These are phyloP conservation scores for Scenedesmus sp. DNA, from an alignment of 163 green algal species.

Conservation along the genomic window DNA sequence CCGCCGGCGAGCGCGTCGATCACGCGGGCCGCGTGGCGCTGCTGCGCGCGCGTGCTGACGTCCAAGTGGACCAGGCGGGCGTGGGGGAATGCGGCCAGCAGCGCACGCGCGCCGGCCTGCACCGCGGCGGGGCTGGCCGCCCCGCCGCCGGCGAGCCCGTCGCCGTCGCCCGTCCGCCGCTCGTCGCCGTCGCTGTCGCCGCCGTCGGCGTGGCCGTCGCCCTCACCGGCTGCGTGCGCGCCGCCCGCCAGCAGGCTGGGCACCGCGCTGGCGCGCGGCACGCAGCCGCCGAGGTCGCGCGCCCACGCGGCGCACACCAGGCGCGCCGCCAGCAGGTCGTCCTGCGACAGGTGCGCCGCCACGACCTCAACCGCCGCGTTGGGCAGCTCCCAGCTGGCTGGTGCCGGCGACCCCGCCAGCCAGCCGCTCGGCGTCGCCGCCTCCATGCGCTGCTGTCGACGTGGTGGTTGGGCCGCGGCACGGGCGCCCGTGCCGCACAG, in stretches of 20 bases:
- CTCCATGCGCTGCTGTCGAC: too few species aligned
- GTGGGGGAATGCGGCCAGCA: slow-evolving; percentile 19
- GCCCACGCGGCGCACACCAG: neutral
- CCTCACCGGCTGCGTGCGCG: neutral
- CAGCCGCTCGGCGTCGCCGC: too few species aligned
- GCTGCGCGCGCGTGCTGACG: slow-evolving; percentile 7
- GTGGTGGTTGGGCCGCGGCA: too few species aligned
- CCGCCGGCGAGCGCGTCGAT: slow-evolving; percentile 6
- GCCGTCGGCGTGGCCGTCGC: too few species aligned
- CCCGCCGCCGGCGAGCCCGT: too few species aligned
- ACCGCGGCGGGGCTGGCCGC: too few species aligned
- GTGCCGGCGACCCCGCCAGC: too few species aligned
- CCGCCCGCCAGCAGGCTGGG: slow-evolving; percentile 11
- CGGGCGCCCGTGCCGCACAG: too few species aligned
- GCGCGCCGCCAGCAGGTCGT: slow-evolving; percentile 11
- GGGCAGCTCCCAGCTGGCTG: slow-evolving; percentile 12
- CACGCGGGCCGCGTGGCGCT: neutral
- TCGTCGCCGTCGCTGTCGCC: too few species aligned
- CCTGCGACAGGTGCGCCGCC: neutral
- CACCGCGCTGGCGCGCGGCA: neutral
- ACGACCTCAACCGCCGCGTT: too few species aligned
- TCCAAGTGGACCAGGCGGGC: neutral
- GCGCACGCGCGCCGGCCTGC: neutral
- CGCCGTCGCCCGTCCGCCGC: too few species aligned
- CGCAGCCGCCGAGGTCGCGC: slow-evolving; percentile 15